Conservation (phyloP, 2,329 filamentous ascomycete species). For the Colletotrichum australisinense region DNA sequence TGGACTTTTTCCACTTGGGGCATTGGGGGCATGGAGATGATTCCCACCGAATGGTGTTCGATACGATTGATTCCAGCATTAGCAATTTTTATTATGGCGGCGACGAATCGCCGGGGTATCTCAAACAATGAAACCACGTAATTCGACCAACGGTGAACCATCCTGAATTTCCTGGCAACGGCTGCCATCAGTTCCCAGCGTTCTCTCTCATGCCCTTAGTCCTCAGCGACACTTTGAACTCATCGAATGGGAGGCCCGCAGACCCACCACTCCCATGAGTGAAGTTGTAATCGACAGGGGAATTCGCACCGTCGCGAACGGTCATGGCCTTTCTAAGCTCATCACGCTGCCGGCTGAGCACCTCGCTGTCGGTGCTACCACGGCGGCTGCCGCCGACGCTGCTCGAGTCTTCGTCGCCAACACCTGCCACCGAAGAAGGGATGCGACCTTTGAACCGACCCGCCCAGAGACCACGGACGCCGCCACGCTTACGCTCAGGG, state of each 20-base stretch:
- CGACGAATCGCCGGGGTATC: slow-evolving; percentile 29
- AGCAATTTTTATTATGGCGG: slow-evolving; percentile 12
- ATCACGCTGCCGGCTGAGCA: slow-evolving; percentile 52
- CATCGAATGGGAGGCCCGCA: slow-evolving; percentile 57
- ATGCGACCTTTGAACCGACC: slow-evolving; percentile 55
- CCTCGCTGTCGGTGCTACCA: slow-evolving; percentile 58
- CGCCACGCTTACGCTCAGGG: slow-evolving; percentile 70
- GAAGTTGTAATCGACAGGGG: slow-evolving; percentile 11
- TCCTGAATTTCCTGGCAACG: not conserved
- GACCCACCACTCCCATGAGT: slow-evolving; percentile 16
- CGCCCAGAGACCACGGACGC: slow-evolving; percentile 68
- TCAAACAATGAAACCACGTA: slow-evolving; percentile 27
- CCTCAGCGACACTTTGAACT: slow-evolving; percentile 61
- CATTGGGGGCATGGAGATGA: not conserved
- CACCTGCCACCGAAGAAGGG: slow-evolving; percentile 23
- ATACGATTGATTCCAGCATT: not conserved
- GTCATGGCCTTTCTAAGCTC: slow-evolving; percentile 51
- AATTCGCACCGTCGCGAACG: slow-evolving; percentile 39
- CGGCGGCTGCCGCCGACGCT: slow-evolving; percentile 53
- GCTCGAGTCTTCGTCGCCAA: slow-evolving; percentile 51
- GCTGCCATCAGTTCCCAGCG: slow-evolving; percentile 33
- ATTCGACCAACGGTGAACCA: not conserved
- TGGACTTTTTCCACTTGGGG: not conserved
- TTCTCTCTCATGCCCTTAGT: slow-evolving; percentile 69
- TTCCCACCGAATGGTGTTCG: not conserved